Conservation (phyloP, 345 rosid genomes). For the Eucalyptus curtisii region DNA sequence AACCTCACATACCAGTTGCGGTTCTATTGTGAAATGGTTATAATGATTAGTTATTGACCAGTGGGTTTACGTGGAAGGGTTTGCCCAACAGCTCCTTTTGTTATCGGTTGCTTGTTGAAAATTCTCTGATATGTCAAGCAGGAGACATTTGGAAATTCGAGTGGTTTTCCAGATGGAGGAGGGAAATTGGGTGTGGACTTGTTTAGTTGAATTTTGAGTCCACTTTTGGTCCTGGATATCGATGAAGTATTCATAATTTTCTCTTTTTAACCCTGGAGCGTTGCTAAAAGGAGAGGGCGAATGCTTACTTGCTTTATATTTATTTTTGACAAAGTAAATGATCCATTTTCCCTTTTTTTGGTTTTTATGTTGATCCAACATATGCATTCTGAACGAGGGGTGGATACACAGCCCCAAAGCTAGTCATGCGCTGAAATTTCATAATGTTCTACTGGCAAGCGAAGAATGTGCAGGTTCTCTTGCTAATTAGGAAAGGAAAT, state of each 20-base stretch:
- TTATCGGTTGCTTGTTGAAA: not conserved
- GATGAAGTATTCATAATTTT: not conserved
- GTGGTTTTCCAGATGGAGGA: not conserved
- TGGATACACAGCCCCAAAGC: not conserved
- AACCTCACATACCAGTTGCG: not conserved
- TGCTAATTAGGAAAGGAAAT: not conserved
- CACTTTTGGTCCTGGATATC: not conserved
- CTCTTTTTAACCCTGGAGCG: not conserved
- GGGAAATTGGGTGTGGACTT: not conserved
- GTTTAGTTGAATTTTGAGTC: not conserved
- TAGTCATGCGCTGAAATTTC: not conserved
- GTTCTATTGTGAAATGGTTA: not conserved
- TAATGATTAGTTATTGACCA: not conserved
- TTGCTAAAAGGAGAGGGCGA: not conserved
- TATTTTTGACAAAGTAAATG: not conserved
- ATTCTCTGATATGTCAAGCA: not conserved
- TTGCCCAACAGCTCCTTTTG: not conserved
- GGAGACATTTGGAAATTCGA: not conserved
- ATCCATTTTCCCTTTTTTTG: not conserved
- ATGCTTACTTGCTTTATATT: not conserved
- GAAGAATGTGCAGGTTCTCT: not conserved
- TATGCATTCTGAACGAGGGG: not conserved
- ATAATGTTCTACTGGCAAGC: not conserved
- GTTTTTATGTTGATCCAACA: not conserved
- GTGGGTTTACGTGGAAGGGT: not conserved